Conservation (phyloP, 2,329 filamentous ascomycete species). For the Aureobasidium zeae region DNA sequence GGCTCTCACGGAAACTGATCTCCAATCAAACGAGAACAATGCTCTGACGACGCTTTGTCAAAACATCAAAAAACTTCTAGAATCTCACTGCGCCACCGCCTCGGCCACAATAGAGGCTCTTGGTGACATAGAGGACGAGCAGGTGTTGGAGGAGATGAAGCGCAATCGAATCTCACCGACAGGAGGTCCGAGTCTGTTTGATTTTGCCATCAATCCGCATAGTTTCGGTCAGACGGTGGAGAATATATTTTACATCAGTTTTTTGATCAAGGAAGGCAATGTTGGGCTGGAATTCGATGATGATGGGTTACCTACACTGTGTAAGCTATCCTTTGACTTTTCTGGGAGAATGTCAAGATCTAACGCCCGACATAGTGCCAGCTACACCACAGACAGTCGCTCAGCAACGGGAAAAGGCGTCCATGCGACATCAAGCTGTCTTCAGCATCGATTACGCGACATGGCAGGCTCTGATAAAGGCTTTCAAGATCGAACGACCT, state of each 20-base stretch:
- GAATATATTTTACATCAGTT: slow-evolving; percentile 94
- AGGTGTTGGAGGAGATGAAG: slow-evolving; percentile 48
- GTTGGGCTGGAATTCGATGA: slow-evolving; percentile 66
- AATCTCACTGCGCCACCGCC: slow-evolving; percentile 30
- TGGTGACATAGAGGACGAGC: slow-evolving; percentile 30
- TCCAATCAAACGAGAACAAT: slow-evolving; percentile 66
- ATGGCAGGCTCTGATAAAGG: slow-evolving; percentile 69
- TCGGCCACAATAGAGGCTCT: slow-evolving; percentile 23
- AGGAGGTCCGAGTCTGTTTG: slow-evolving; percentile 68
- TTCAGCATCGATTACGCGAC: slow-evolving; percentile 77
- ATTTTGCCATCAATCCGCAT: slow-evolving; percentile 79
- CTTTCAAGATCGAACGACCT: slow-evolving; percentile 65
- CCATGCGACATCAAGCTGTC: slow-evolving; percentile 64
- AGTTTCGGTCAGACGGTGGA: slow-evolving; percentile 94
- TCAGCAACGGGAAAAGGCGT: slow-evolving; percentile 50
- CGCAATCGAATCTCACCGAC: slow-evolving; percentile 56
- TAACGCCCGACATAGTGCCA: slow-evolving; percentile 29
- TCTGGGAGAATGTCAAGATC: slow-evolving; percentile 2
- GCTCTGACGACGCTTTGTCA: slow-evolving; percentile 70
- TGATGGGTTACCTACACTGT: slow-evolving; percentile 64
- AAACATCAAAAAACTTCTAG: slow-evolving; percentile 59
- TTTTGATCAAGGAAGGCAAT: slow-evolving; percentile 78
- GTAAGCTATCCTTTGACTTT: slow-evolving; percentile 48
- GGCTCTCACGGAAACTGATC: slow-evolving; percentile 63
- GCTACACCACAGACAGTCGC: slow-evolving; percentile 41